A percentile compares a stretch with the other conserved stretches of the same genome.
Conservation (phyloP, 1,284 basidiomycete genomes). For the Earliella scabrosa region DNA sequence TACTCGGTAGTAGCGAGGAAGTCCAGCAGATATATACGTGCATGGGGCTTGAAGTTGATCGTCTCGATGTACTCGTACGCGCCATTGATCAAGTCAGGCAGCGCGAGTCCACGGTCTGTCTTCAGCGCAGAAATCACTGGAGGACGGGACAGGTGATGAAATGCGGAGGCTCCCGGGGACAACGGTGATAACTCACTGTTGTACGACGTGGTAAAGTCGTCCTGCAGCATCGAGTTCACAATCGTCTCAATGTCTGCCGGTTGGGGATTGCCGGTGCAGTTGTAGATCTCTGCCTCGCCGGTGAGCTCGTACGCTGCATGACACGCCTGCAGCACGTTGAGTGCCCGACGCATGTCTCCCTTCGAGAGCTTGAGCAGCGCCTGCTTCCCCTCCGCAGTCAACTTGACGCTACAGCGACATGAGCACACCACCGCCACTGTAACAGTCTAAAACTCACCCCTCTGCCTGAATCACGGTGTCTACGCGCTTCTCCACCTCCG, state of each 20-base stretch:
- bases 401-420: constrained; percentile 66
- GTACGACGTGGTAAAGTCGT: constrained; percentile 95
- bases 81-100: constrained; percentile 95
- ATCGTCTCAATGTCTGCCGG: constrained; percentile 93
- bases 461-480: constrained; percentile 85
- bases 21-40: constrained; percentile 92
- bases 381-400: constrained; percentile 86
- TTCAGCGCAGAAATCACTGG: constrained; percentile 91
- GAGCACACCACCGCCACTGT: not conserved
- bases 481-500: constrained; percentile 86
- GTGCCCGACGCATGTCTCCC: constrained; percentile 96
- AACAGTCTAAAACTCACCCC: constrained; percentile 56
- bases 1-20: constrained; percentile 91
- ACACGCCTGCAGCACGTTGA: constrained; percentile 97
- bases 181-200: constrained; percentile 61
- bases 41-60: constrained; percentile 84
- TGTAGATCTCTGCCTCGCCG: constrained; percentile 93
- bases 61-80: constrained; percentile 91
- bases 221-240: constrained; percentile 94
- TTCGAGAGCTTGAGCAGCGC: constrained; percentile 92
- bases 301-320: constrained; percentile 93
- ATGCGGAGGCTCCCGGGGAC: not conserved
- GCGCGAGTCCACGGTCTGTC: constrained; percentile 89
- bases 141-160: not conserved
- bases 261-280: constrained; percentile 96